Base-by-base conservation (phyloP, 1,139 yeast genomes). In the Magnusiomyces clavatus region DNA sequence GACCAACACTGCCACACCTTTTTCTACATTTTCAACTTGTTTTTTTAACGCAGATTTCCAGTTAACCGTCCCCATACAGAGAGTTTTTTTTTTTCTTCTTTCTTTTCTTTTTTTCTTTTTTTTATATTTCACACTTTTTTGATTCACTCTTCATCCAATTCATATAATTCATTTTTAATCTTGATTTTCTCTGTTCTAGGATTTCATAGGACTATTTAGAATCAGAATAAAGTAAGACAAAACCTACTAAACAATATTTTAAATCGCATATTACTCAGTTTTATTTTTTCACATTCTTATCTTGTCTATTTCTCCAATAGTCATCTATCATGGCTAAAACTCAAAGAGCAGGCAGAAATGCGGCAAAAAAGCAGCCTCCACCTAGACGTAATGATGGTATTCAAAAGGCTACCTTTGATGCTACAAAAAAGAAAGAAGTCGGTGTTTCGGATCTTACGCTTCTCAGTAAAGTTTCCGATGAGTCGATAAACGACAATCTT, bases 381-480 rank as follows among this genome's bases (percentile, higher is more conserved):
- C 66, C 86, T 3, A 77, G 77, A 56, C 76, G 82, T 57, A 45
- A 24, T 24, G 69, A 72, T 49, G 70, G 71, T 51, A 86, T 90
- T 62, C 83, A 87, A 65, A 92, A 92, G 72, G 97, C 97, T 19
- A 86, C 89, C 48, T 92, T 89, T 66, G 98, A 94, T 64, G 71
- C 85, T 46, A 76, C 83, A 52, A 89, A 89, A 70, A 88, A 88
- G 77, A 88, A 89, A 69, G 97, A 92, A 68, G 98, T 92, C 17
- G 98, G 99, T 49, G 97, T 94, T 3, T 84, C 95, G 47, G 99
- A 94, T 69, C 76, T 94, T 65, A 94, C 98, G 0, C 74, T 94
- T 56, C 74, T 94, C 57, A 83, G 95, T 36, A 86, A 85, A 58
- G 92, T 94, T 62, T 78, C 92, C 47, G 97, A 94, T 67, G 96